These are phyloP conservation scores for Amphicarpaea edgeworthii DNA, from an alignment of 306 rosid genomes.

Conservation along the genomic window DNA sequence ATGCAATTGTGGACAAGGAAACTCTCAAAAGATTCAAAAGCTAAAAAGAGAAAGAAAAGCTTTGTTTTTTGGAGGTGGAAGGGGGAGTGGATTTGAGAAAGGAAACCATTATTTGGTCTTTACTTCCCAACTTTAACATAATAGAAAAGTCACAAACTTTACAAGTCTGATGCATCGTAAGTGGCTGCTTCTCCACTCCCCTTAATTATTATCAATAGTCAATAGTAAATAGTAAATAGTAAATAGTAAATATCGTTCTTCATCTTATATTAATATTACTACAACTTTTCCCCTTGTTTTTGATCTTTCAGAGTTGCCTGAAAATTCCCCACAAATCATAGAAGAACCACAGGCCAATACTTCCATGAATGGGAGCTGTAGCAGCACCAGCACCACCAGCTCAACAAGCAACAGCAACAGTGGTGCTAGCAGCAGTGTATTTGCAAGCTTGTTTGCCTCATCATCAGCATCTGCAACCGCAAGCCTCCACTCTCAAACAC, in stretches of 20 bases:
- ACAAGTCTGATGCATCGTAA: conserved; percentile 34
- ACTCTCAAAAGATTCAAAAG: conserved; percentile 60
- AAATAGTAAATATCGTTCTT: background rate
- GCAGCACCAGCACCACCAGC: conserved; percentile 48
- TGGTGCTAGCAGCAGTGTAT: conserved; percentile 57
- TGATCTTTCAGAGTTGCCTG: conserved; percentile 54
- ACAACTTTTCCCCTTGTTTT: background rate
- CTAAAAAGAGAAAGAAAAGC: conserved; percentile 52
- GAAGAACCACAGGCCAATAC: conserved; percentile 60
- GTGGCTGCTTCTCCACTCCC: conserved; percentile 43
- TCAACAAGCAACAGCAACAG: conserved; percentile 64
- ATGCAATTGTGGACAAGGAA: conserved; percentile 52
- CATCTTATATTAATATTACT: background rate
- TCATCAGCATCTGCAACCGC: conserved; percentile 64
- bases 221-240: background rate
- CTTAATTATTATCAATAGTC: background rate
- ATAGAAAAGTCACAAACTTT: conserved; percentile 52
- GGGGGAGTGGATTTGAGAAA: conserved; percentile 44
- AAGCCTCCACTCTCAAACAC: conserved; percentile 64
- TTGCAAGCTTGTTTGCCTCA: conserved; percentile 85
- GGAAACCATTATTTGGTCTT: conserved; percentile 59
- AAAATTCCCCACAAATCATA: conserved; percentile 52
- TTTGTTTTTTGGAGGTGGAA: conserved; percentile 41
- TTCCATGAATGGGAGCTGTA: conserved; percentile 58
- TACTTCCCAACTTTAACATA: conserved; percentile 52